Conservation (phyloP, 2,329 filamentous ascomycete genomes). For the Neonectria hederae region DNA sequence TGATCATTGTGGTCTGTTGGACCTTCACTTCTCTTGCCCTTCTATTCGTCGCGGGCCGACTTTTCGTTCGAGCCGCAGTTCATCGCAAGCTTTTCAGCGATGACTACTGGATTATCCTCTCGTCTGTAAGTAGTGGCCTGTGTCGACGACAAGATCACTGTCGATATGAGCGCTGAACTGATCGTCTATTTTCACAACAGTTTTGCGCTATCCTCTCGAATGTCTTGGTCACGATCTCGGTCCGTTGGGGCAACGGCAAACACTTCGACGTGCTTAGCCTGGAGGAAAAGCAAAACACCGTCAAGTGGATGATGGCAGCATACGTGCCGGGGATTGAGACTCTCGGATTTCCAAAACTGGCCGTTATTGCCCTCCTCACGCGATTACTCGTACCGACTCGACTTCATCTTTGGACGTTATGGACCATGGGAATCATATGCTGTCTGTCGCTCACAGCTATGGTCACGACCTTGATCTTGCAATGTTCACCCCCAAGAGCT, state of each 20-base stretch:
- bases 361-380: background rate
- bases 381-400: background rate
- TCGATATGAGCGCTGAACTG: background rate
- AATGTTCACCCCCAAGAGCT: background rate
- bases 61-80: background rate
- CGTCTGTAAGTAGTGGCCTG: background rate
- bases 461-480: background rate
- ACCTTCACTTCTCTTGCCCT: background rate
- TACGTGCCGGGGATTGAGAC: background rate
- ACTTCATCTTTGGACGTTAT: background rate
- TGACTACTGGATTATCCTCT: background rate
- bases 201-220: constrained; percentile 28
- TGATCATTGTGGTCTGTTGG: background rate
- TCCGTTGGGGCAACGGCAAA: constrained; percentile 34
- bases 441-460: background rate
- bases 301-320: background rate
- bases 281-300: background rate
- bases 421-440: background rate
- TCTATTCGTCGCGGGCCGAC: background rate
- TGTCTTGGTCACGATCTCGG: constrained; percentile 29
- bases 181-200: background rate
- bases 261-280: constrained; percentile 28
- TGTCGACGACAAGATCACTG: background rate
- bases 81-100: background rate
- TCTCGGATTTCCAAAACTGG: background rate